phyloP scores from a whole-genome alignment of 768 basidiomycete genomes.

The Sarcomyxa edulis region DNA sequence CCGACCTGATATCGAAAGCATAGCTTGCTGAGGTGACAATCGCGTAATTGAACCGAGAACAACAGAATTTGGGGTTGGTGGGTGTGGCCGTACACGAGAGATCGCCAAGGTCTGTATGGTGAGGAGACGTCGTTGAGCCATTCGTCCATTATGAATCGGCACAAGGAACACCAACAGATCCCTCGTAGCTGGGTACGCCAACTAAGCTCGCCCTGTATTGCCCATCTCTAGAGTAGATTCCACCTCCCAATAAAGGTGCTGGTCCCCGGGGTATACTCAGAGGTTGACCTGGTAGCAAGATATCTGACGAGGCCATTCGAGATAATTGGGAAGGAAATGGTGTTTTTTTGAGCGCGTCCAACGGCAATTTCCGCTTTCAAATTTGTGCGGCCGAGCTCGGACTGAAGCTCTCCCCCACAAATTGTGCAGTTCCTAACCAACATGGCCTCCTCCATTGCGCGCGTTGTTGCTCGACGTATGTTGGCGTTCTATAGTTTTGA shows the following conservation, averaged over 20 bases:
- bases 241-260: slow-evolving; percentile 53
- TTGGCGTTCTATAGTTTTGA: slow-evolving; percentile 5
- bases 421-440: slow-evolving; percentile 16
- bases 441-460: slow-evolving; percentile 65
- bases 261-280: slow-evolving; percentile 53
- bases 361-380: slow-evolving; percentile 17
- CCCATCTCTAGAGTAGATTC: slow-evolving; percentile 61
- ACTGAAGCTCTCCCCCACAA: slow-evolving; percentile 27
- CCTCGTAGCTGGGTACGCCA: slow-evolving; percentile 55
- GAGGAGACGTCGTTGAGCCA: slow-evolving; percentile 16
- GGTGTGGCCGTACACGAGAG: slow-evolving; percentile 62
- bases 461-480: slow-evolving; percentile 63
- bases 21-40: slow-evolving; percentile 78
- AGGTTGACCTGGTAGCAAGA: slow-evolving; percentile 76
- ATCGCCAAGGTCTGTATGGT: slow-evolving; percentile 52
- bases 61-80: slow-evolving; percentile 69
- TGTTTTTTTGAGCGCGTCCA: slow-evolving; percentile 6
- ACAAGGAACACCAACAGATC: slow-evolving; percentile 54
- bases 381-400: slow-evolving; percentile 21
- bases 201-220: slow-evolving; percentile 66
- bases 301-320: slow-evolving; percentile 14
- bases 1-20: slow-evolving; percentile 75
- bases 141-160: slow-evolving; percentile 12
- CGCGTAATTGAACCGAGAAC: slow-evolving; percentile 81
- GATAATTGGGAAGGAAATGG: neutral